Percentiles rank a stretch among this genome's conserved stretches.
These are phyloP conservation scores for Neurospora sp. DNA, from an alignment of 495 filamentous ascomycete species.

Conservation along the genomic window DNA sequence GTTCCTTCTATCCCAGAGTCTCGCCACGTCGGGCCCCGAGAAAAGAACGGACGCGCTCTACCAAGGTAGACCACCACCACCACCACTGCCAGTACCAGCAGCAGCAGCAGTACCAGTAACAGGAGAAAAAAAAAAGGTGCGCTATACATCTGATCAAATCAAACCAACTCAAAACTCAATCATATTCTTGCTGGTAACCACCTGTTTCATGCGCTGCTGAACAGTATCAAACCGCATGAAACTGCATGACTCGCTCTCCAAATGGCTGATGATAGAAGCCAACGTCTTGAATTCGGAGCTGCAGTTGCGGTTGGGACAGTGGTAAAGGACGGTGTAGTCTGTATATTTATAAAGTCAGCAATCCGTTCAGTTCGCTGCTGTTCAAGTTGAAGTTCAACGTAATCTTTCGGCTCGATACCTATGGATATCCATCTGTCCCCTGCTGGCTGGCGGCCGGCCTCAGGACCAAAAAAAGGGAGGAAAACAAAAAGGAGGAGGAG, in stretches of 20 bases:
- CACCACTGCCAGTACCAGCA: too few relatives aligned
- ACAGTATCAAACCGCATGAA: constrained; percentile 40
- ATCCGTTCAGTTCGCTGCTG: not conserved
- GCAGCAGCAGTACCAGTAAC: not conserved
- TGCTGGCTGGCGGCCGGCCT: not conserved
- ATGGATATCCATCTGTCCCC: not conserved
- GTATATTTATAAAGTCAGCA: not conserved
- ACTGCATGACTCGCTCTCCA: constrained; percentile 45
- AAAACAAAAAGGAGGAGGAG: not conserved
- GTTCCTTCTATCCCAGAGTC: too few relatives aligned
- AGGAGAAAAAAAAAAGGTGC: not conserved
- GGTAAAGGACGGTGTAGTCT: constrained; percentile 41
- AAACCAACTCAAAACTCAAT: constrained; percentile 1
- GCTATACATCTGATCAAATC: too few relatives aligned
- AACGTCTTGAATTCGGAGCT: constrained; percentile 35
- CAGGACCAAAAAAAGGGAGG: not conserved
- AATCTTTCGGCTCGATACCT: not conserved
- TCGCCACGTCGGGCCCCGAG: not conserved
- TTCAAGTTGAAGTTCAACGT: not conserved
- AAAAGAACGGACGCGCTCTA: not conserved
- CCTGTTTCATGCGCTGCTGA: constrained; percentile 13
- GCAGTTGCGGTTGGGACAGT: constrained; percentile 39
- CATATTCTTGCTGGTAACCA: constrained; percentile 8
- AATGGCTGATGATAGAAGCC: constrained; percentile 41
- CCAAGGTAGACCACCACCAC: too few relatives aligned